A percentile compares a stretch with the other conserved stretches of the same genome.
phyloP scores from a whole-genome alignment of 2,329 filamentous ascomycete genomes.

The Pseudogymnoascus sp. region DNA sequence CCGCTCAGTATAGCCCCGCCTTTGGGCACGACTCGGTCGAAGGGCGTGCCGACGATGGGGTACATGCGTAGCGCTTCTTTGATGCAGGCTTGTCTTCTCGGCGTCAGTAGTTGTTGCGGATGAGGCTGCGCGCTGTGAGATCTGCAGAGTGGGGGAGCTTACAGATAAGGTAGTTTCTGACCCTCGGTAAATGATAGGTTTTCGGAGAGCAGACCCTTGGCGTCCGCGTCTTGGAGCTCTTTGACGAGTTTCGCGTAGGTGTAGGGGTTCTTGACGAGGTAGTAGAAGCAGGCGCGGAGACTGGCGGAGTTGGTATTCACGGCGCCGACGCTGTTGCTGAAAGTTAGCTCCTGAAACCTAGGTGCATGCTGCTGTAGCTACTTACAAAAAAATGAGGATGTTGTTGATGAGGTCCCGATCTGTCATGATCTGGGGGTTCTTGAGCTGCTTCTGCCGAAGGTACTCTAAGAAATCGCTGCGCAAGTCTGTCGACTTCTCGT shows the following conservation, averaged over 20 bases:
- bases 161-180: conserved; percentile 36
- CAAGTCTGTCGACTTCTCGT: background rate
- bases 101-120: background rate
- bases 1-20: conserved; percentile 9
- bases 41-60: background rate
- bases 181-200: conserved; percentile 23
- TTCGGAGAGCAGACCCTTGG: conserved; percentile 11
- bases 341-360: background rate
- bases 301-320: conserved; percentile 30
- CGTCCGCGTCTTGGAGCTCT: conserved; percentile 31
- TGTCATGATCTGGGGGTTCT: conserved; percentile 21
- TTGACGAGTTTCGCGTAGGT: conserved; percentile 29
- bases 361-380: background rate
- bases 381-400: conserved; percentile 4
- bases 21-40: conserved; percentile 3
- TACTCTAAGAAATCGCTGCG: background rate
- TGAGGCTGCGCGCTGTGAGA: background rate
- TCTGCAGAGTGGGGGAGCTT: background rate
- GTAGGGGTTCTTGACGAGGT: conserved; percentile 14
- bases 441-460: background rate
- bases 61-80: conserved; percentile 21
- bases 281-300: conserved; percentile 17
- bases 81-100: conserved; percentile 21
- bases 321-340: background rate
- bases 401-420: conserved; percentile 23